phyloP scores from a whole-genome alignment of 2,329 filamentous ascomycete genomes.

The Aspergillus neoniger region DNA sequence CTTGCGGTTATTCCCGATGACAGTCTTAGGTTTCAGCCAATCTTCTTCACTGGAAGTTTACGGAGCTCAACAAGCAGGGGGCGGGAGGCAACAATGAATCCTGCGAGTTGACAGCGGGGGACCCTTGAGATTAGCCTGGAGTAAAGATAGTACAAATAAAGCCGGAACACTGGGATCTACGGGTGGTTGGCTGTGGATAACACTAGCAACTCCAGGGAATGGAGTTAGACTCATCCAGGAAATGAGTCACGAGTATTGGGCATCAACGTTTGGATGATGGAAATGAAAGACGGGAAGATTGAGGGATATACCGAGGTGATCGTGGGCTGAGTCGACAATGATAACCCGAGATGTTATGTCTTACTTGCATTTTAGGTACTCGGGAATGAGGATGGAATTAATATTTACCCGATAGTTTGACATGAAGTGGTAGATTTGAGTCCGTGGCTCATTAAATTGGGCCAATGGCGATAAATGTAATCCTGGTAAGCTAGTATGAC shows the following conservation, averaged over 20 bases:
- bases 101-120: background rate
- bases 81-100: background rate
- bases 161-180: background rate
- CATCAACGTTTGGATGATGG: slow-evolving; percentile 1
- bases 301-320: background rate
- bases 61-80: background rate
- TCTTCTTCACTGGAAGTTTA: background rate
- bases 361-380: background rate
- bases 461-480: slow-evolving; percentile 6
- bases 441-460: background rate
- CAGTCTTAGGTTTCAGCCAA: background rate
- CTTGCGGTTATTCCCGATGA: background rate
- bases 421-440: slow-evolving; percentile 4
- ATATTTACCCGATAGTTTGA: background rate
- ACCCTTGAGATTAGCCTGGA: background rate
- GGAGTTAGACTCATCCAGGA: background rate
- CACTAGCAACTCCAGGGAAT: background rate
- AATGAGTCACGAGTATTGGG: slow-evolving; percentile 6
- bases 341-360: background rate
- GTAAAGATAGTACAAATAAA: background rate
- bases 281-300: background rate
- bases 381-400: background rate
- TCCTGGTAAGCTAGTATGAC: slow-evolving; percentile 12
- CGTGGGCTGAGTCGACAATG: background rate
- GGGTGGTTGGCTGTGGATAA: background rate